Conservation (phyloP, 495 filamentous ascomycete species). For the Hapsidospora chrysogenum region DNA sequence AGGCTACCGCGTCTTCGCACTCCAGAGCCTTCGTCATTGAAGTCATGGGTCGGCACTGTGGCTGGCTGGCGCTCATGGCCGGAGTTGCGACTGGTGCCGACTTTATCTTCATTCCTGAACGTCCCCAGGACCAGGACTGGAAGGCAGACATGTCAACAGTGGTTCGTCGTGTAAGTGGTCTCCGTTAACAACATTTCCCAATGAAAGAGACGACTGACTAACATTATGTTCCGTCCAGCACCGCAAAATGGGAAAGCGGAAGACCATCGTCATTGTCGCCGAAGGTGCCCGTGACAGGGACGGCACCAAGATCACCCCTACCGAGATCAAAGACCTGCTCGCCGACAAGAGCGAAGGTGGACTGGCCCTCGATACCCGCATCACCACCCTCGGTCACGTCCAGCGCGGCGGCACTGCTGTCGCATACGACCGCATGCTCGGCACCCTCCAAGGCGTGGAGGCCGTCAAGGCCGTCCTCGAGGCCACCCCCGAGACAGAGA, state of each 20-base stretch:
- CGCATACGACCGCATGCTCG: slow-evolving; percentile 87
- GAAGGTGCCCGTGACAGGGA: slow-evolving; percentile 83
- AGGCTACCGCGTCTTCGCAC: slow-evolving; percentile 92
- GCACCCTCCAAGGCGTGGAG: slow-evolving; percentile 88
- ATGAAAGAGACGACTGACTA: slow-evolving; percentile 9
- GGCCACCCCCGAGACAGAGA: slow-evolving; percentile 74
- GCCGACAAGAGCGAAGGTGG: slow-evolving; percentile 39
- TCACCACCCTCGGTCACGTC: slow-evolving; percentile 80
- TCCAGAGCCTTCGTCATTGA: slow-evolving; percentile 96
- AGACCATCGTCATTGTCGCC: slow-evolving; percentile 95
- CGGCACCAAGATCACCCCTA: slow-evolving; percentile 67
- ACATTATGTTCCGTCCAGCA: slow-evolving; percentile 41
- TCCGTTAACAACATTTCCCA: neutral
- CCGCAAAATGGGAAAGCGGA: slow-evolving; percentile 77
- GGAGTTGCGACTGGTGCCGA: slow-evolving; percentile 92
- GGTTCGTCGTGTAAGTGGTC: slow-evolving; percentile 49
- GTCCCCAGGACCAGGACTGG: slow-evolving; percentile 78
- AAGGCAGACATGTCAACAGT: slow-evolving; percentile 73
- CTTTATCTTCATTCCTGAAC: slow-evolving; percentile 94
- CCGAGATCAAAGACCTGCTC: slow-evolving; percentile 72
- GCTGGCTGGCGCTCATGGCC: slow-evolving; percentile 94
- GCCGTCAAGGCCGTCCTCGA: slow-evolving; percentile 94
- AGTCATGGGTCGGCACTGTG: slow-evolving; percentile 98
- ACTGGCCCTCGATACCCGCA: slow-evolving; percentile 72
- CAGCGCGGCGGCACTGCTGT: slow-evolving; percentile 85